Conservation (phyloP, 768 basidiomycete species). For the Lactifluus volemus region DNA sequence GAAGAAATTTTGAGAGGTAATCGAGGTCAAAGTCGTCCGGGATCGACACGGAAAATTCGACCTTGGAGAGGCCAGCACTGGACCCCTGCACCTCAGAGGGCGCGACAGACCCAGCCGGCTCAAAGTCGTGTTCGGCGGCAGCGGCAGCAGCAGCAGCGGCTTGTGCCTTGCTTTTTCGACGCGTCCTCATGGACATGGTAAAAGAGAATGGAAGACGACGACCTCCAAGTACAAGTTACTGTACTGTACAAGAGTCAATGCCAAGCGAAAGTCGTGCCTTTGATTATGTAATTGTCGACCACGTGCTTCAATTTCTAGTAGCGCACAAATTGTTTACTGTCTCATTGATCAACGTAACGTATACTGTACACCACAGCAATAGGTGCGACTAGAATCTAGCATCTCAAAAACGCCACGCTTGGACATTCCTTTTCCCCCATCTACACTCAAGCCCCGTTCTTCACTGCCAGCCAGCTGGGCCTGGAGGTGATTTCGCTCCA, state of each 20-base stretch:
- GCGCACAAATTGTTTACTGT: no score
- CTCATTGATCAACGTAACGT: no score
- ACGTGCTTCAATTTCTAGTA: no score
- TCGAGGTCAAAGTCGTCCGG: conserved; percentile 65
- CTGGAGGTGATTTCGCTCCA: conserved; percentile 10
- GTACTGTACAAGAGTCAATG: not conserved
- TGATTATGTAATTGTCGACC: not conserved
- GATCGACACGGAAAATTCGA: conserved; percentile 36
- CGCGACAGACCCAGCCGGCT: conserved; percentile 28
- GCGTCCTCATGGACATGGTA: conserved; percentile 44
- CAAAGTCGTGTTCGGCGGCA: conserved; percentile 16
- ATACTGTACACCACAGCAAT: no score
- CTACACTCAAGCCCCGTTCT: not conserved
- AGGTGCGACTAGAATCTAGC: no score
- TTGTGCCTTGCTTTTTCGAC: conserved; percentile 52
- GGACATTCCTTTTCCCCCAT: not conserved
- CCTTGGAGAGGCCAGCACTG: conserved; percentile 29
- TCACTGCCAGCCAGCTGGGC: conserved; percentile 6
- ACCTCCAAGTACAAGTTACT: not conserved
- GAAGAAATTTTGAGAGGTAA: conserved; percentile 48
- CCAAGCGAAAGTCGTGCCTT: not conserved
- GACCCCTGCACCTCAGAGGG: conserved; percentile 21
- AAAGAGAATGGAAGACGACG: not conserved
- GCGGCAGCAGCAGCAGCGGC: conserved; percentile 31
- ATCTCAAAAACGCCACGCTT: no score